Evolutionary conservation across 2,329 filamentous ascomycete genomes (phyloP).

Genomic region (Stenocarpella maydis): DNA sequence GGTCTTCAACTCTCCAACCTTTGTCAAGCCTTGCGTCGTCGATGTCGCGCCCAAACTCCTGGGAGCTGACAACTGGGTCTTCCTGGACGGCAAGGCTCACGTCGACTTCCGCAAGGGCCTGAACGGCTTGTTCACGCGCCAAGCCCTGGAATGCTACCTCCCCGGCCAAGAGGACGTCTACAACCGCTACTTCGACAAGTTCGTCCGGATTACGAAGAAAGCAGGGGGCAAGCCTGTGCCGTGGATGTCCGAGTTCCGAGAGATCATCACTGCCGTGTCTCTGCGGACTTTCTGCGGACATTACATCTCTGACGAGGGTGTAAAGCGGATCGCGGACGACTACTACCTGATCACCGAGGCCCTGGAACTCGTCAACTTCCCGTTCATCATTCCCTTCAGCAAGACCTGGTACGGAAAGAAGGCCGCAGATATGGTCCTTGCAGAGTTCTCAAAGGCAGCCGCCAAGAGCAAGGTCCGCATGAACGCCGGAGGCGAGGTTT

Average conservation of each 20-base stretch:
- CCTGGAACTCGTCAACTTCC: constrained; percentile 97
- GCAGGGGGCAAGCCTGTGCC: constrained; percentile 77
- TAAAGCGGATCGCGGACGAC: constrained; percentile 95
- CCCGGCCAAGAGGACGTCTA: constrained; percentile 94
- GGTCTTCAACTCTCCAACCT: constrained; percentile 92
- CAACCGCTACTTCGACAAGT: constrained; percentile 83
- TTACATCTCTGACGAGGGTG: constrained; percentile 88
- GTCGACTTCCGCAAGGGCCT: constrained; percentile 97
- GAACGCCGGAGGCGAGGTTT: constrained; percentile 84
- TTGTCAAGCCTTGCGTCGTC: constrained; percentile 95
- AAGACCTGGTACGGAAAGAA: constrained; percentile 98
- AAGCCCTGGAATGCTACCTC: constrained; percentile 86
- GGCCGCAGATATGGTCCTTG: constrained; percentile 89
- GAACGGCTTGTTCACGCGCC: constrained; percentile 92
- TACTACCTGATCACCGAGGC: constrained; percentile 97
- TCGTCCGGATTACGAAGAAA: constrained; percentile 77
- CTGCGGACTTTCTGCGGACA: constrained; percentile 97
- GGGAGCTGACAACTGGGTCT: constrained; percentile 93
- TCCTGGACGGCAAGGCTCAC: constrained; percentile 92
- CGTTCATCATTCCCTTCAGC: constrained; percentile 93
- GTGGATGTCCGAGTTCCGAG: constrained; percentile 92
- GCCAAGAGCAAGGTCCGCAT: constrained; percentile 94
- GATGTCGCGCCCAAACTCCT: constrained; percentile 94
- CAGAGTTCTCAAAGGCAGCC: constrained; percentile 89
- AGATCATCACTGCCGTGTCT: constrained; percentile 93